These are phyloP conservation scores for Pichia gijzeniarum DNA, from an alignment of 805 yeast species.

Conservation along the genomic window DNA sequence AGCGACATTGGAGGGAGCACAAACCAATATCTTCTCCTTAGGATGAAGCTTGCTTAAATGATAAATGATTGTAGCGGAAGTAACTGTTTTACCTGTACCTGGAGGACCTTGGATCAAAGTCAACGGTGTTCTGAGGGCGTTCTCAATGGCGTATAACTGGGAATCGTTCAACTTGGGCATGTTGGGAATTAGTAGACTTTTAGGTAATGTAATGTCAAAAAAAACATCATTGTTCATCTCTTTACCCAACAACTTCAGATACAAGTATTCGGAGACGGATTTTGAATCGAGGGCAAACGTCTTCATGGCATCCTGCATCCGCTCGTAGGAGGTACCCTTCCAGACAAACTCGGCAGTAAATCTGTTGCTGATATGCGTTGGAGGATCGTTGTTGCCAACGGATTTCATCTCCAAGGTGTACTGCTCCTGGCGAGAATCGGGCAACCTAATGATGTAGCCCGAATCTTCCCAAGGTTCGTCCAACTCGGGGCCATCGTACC, in stretches of 20 bases:
- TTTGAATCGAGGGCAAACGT: constrained; percentile 62
- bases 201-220: constrained; percentile 58
- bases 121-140: constrained; percentile 64
- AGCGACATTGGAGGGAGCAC: constrained; percentile 95
- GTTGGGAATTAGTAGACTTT: constrained; percentile 55
- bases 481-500: constrained; percentile 46
- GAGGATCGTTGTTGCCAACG: constrained; percentile 37
- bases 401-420: constrained; percentile 64
- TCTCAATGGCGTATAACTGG: constrained; percentile 69
- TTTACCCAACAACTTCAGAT: constrained; percentile 75
- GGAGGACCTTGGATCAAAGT: constrained; percentile 94
- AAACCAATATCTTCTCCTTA: constrained; percentile 65
- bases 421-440: constrained; percentile 58
- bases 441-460: constrained; percentile 69
- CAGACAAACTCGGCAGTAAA: constrained; percentile 85
- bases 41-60: constrained; percentile 55
- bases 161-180: constrained; percentile 68
- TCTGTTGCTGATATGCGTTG: constrained; percentile 52
- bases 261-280: constrained; percentile 67
- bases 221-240: constrained; percentile 50
- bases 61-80: constrained; percentile 82
- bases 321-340: constrained; percentile 75
- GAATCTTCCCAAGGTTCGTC: constrained; percentile 63
- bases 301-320: constrained; percentile 78
- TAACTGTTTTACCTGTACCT: constrained; percentile 93